A percentile compares a stretch with the other conserved stretches of the same genome.
These are phyloP conservation scores for Solanum infundibuliforme DNA, from an alignment of 257 asterid genomes.

Conservation along the genomic window DNA sequence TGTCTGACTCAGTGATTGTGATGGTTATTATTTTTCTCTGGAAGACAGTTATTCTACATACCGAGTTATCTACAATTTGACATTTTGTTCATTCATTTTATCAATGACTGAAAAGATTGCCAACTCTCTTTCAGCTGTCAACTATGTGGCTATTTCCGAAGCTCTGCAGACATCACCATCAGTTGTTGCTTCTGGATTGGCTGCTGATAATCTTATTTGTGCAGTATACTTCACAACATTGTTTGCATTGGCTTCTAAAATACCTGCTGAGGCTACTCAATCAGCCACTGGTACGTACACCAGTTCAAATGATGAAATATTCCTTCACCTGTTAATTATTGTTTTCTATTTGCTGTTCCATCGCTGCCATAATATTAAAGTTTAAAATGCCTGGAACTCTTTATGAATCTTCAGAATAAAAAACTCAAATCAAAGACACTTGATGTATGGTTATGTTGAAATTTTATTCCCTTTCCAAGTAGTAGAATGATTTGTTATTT, in stretches of 20 bases:
- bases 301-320: not conserved
- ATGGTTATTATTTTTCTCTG: not conserved
- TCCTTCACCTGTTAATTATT: not conserved
- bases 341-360: not conserved
- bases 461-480: not conserved
- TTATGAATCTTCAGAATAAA: not conserved
- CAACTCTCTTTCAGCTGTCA: slow-evolving; percentile 54
- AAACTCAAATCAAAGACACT: not conserved
- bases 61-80: not conserved
- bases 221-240: slow-evolving; percentile 72
- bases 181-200: slow-evolving; percentile 85
- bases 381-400: not conserved
- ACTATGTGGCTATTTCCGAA: slow-evolving; percentile 87
- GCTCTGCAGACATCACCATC: slow-evolving; percentile 83
- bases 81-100: not conserved
- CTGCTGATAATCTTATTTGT: slow-evolving; percentile 96
- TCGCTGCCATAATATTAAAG: not conserved
- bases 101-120: not conserved
- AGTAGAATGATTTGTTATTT: not conserved
- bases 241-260: slow-evolving; percentile 73
- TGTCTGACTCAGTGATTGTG: not conserved
- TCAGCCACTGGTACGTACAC: slow-evolving; percentile 33
- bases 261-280: slow-evolving; percentile 62
- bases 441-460: not conserved
- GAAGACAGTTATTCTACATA: not conserved